These are phyloP conservation scores for Rhytidhysteron rufulum DNA, from an alignment of 2,329 filamentous ascomycete species.

Conservation along the genomic window DNA sequence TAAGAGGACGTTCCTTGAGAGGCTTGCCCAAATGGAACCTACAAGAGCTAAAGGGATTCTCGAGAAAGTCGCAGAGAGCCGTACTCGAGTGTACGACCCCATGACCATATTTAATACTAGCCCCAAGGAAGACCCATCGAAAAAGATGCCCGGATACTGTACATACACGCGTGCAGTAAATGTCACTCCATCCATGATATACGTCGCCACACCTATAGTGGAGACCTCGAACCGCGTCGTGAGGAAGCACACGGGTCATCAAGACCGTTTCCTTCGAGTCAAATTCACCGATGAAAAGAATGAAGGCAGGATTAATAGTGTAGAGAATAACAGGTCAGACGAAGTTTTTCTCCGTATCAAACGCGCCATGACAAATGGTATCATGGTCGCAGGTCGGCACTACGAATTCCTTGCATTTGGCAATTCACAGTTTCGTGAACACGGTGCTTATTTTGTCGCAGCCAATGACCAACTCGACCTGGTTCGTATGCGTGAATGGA, in stretches of 20 bases:
- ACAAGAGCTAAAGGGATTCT: slow-evolving; percentile 62
- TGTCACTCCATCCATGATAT: slow-evolving; percentile 80
- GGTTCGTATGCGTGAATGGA: slow-evolving; percentile 74
- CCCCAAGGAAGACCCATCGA: slow-evolving; percentile 17
- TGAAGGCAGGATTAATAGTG: slow-evolving; percentile 36
- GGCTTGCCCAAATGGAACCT: slow-evolving; percentile 51
- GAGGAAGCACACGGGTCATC: slow-evolving; percentile 62
- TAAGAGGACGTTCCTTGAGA: slow-evolving; percentile 61
- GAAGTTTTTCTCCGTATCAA: slow-evolving; percentile 72
- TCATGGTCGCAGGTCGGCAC: slow-evolving; percentile 73
- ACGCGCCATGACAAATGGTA: slow-evolving; percentile 70
- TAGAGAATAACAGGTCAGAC: slow-evolving; percentile 33
- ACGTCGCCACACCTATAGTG: slow-evolving; percentile 70
- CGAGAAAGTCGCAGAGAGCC: slow-evolving; percentile 67
- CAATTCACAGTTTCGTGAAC: slow-evolving; percentile 90
- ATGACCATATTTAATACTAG: slow-evolving; percentile 65
- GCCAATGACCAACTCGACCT: slow-evolving; percentile 64
- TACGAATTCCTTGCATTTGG: slow-evolving; percentile 93
- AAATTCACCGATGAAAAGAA: slow-evolving; percentile 81
- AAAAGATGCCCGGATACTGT: slow-evolving; percentile 66
- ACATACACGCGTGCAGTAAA: slow-evolving; percentile 70
- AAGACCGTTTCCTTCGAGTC: slow-evolving; percentile 81
- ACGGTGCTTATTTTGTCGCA: slow-evolving; percentile 90
- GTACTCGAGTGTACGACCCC: slow-evolving; percentile 62
- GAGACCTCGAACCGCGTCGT: slow-evolving; percentile 88